Base-by-base conservation (phyloP, 176 grass and related monocot genomes). In the Pontederia crassipes region DNA sequence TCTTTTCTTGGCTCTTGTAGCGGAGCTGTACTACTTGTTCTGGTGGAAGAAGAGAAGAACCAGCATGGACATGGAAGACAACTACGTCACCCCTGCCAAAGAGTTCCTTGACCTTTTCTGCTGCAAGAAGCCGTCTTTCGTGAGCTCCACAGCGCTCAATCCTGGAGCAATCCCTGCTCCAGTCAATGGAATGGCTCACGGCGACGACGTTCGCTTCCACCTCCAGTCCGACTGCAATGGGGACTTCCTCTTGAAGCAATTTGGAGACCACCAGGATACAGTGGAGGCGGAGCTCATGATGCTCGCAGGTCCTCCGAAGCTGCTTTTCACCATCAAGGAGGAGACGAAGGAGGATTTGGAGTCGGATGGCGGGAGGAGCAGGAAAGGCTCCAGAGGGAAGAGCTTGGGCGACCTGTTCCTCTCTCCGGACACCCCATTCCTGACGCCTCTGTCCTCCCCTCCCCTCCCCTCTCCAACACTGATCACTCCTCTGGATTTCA, bases 241-340 rank as follows among this genome's bases (percentile, higher is more conserved):
- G 7, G 51, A 54, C n/a, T 11, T 54, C 14, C 14, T 54, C 51
- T 16, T 63, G 60, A 63, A 63, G 40, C 60, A 40, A 48, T 11
- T 63, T 8, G 45, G 16, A 11, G 60, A 17, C 15, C 40, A 63
- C 3, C 40, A 63, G 3, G 10, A 12, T 14, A 45, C 60, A 11
- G 6, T 63, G n/a, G 45, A 20, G 4, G 28, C 45, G 17, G 60
- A 63, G 45, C 60, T 63, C 45, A 46, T 48, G 60, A 48, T 15
- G 40, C 45, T 48, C 45, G 45, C 60, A 14, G 60, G 60, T 12
- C 60, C n/a, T 16, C 40, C 60, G 9, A 63, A 45, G 40, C 47
- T 17, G 14, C 60, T 63, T 35, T 63, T 63, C 60, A 63, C 60
- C 45, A 62, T 62, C 59, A 17, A 63, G 14, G 60, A 63, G 60